A percentile compares a stretch with the other conserved stretches of the same genome.
Evolutionary conservation across 495 filamentous ascomycete species (phyloP).

Genomic region (Filosporella fistucella): DNA sequence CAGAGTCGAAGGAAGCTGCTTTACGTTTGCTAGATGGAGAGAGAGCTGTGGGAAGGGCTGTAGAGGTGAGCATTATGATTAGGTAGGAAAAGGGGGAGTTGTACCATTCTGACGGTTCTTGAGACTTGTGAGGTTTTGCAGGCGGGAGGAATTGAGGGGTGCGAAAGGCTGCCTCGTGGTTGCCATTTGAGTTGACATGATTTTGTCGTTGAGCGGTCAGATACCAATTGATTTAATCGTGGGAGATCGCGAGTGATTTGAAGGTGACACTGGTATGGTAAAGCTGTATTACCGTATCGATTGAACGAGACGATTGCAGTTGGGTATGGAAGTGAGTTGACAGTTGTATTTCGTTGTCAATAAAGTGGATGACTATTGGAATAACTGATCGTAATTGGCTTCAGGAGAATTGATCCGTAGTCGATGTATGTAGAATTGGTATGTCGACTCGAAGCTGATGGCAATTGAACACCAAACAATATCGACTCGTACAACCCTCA

Average conservation of each 20-base stretch:
- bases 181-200: conserved; percentile 26
- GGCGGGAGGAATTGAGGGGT: conserved; percentile 43
- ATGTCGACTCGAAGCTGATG: too few relatives aligned
- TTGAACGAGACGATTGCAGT: neutral
- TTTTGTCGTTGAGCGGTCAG: neutral
- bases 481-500: too few relatives aligned
- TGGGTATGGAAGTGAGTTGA: neutral
- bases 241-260: too few relatives aligned
- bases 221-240: neutral
- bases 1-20: conserved; percentile 25
- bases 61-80: conserved; percentile 10
- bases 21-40: conserved; percentile 20
- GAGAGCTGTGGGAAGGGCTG: conserved; percentile 9
- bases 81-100: neutral
- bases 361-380: neutral
- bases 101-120: conserved; percentile 64
- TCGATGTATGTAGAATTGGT: too few relatives aligned
- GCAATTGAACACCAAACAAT: too few relatives aligned
- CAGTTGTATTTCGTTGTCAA: neutral
- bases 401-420: too few relatives aligned
- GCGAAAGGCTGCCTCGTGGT: conserved; percentile 52
- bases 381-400: too few relatives aligned
- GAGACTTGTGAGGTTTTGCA: conserved; percentile 50
- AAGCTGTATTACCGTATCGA: too few relatives aligned
- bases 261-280: too few relatives aligned